These are phyloP conservation scores for Helicocarpus griseus DNA, from an alignment of 2,329 filamentous ascomycete species.

Conservation along the genomic window DNA sequence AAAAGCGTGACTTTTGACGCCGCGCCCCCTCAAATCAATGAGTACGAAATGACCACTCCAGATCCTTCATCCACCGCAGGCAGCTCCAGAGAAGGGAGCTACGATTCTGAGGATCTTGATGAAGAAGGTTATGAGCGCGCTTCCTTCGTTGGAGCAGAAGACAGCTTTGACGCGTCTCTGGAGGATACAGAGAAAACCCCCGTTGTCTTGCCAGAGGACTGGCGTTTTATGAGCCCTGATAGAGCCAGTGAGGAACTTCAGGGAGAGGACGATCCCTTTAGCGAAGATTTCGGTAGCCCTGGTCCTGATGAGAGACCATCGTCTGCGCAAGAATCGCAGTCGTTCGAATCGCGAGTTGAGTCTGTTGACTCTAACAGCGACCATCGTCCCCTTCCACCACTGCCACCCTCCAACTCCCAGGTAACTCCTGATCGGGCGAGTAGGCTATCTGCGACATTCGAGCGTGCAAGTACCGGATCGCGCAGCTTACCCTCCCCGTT, in stretches of 20 bases:
- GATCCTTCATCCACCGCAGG: conserved; percentile 88
- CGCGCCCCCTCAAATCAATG: conserved; percentile 86
- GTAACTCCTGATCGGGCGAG: conserved; percentile 39
- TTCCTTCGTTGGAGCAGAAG: conserved; percentile 57
- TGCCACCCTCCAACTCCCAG: conserved; percentile 48
- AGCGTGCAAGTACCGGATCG: conserved; percentile 57
- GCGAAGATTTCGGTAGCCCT: conserved; percentile 53
- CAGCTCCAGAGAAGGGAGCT: conserved; percentile 86
- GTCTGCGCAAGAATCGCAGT: conserved; percentile 19
- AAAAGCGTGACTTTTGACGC: conserved; percentile 98
- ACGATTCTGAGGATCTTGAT: conserved; percentile 68
- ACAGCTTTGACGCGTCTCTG: conserved; percentile 91
- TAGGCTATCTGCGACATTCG: conserved; percentile 60
- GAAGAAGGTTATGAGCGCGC: conserved; percentile 54
- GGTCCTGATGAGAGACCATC: conserved; percentile 50
- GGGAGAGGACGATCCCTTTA: conserved; percentile 58
- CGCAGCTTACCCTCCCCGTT: conserved; percentile 66
- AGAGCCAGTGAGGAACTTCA: conserved; percentile 46
- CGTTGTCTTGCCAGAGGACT: conserved; percentile 94
- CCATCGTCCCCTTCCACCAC: conserved; percentile 73
- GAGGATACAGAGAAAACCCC: conserved; percentile 97
- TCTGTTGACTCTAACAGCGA: conserved; percentile 71
- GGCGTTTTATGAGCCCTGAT: conserved; percentile 67
- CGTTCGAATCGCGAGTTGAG: conserved; percentile 52
- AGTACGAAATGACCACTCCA: conserved; percentile 96